These are phyloP conservation scores for Agaricales sp. DNA, from an alignment of 1,284 basidiomycete species.

Conservation along the genomic window DNA sequence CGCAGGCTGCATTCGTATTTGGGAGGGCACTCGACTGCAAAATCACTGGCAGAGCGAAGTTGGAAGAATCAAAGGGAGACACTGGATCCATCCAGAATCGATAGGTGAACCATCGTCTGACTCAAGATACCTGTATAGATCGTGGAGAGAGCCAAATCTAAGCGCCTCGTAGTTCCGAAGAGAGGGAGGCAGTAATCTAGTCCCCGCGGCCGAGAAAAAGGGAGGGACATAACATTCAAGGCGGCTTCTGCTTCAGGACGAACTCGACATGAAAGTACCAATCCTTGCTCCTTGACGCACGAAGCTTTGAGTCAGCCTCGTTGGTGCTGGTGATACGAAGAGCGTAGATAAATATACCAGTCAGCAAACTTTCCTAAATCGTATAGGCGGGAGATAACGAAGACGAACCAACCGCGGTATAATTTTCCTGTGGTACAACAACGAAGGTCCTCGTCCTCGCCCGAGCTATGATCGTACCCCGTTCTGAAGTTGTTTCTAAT, in stretches of 20 bases:
- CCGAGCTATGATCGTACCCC: constrained; percentile 53
- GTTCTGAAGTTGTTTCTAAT: constrained; percentile 18
- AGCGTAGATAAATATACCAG: constrained; percentile 12
- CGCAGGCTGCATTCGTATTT: too few relatives aligned
- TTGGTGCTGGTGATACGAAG: constrained; percentile 32
- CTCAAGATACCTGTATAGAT: too few relatives aligned
- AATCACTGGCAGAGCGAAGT: too few relatives aligned
- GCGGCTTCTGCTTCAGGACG: neutral
- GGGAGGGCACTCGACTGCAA: too few relatives aligned
- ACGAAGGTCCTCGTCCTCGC: constrained; percentile 68
- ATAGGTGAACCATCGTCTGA: too few relatives aligned
- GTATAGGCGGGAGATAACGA: constrained; percentile 8
- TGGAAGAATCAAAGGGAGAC: too few relatives aligned
- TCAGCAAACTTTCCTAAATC: constrained; percentile 9
- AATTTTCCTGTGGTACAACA: constrained; percentile 60
- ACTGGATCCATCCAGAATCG: too few relatives aligned
- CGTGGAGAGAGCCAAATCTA: too few relatives aligned
- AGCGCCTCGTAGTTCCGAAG: too few relatives aligned
- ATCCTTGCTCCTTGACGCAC: constrained; percentile 63
- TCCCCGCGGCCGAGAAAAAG: too few relatives aligned
- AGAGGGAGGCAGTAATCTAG: too few relatives aligned
- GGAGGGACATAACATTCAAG: too few relatives aligned
- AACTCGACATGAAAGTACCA: neutral
- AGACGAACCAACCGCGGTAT: constrained; percentile 69
- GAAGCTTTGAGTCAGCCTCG: constrained; percentile 56